Evolutionary conservation across 106 monocot species (phyloP), one percentile per base, ranked within the genome.

Genomic region (Platanthera guangdongensis): DNA sequence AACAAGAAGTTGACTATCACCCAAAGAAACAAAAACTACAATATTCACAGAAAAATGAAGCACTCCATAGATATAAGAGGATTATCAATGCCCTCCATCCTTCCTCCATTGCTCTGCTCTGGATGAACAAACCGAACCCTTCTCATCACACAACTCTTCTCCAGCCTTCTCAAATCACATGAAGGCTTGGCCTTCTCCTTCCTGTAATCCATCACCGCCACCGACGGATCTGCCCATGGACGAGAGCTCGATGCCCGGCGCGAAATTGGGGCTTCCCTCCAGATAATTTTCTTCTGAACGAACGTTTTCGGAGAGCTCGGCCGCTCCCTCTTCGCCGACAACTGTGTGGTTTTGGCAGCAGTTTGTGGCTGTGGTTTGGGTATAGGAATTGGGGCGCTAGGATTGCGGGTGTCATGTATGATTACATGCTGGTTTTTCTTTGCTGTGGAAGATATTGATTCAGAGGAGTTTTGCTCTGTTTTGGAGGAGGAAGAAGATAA

Each of bases 41-140:
- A 39, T 39, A 39, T 39, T 86, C 75, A 87, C 32, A 87, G 49
- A 67, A 87, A 87, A 70, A 87, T 87, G 50, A 87, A 87, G 75
- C 87, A 87, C 60, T 87, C 87, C 81, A 87, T 73, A 16, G 75
- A 59, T 51, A 87, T 75, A 2, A 83, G 78, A 78, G 83, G 80
- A 47, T 81, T 81, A 18, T 81, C 69, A n/a, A 87, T 51, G 55
- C 82, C 79, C 73, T 85, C 85, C 51, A 57, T 65, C 65, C 65
- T 28, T 65, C 65, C 28, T 9, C 21, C 21, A 19, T 65, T 22
- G 8, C 65, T 16, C 28, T 65, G 28, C 11, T 28, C 65, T 28
- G 21, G 65, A 30, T 22, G 65, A 65, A 65, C 65, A 5, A 65
- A 30, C 5, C 28, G 25, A 30, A 8, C 65, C 25, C 28, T 65